Evolutionary conservation across 257 asterid species (phyloP).

Genomic region (Phtheirospermum japonicum): DNA sequence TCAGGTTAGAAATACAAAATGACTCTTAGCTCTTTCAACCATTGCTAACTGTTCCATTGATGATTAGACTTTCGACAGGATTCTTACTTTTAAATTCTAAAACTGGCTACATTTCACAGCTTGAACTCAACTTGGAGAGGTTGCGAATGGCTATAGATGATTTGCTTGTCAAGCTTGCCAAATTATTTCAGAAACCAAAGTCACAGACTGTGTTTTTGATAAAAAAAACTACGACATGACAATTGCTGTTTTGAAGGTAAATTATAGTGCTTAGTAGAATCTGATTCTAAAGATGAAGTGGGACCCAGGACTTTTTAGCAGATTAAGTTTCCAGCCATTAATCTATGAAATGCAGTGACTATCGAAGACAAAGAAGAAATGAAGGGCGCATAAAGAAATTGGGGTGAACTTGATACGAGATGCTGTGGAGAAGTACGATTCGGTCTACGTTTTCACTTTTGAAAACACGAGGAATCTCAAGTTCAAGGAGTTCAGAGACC

Average conservation of each 20-base stretch:
- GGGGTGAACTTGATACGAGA: too few relatives aligned
- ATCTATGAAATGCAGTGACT: too few relatives aligned
- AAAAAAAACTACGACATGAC: constrained; percentile 98
- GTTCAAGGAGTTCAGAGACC: too few relatives aligned
- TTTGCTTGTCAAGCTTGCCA: constrained; percentile 88
- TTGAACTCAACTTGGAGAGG: constrained; percentile 93
- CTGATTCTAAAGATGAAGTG: constrained; percentile 9
- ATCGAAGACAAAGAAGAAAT: too few relatives aligned
- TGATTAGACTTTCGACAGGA: constrained; percentile 14
- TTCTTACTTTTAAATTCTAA: constrained; percentile 22
- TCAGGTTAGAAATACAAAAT: constrained; percentile 59
- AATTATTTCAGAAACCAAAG: constrained; percentile 70
- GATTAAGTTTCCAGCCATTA: constrained; percentile 15
- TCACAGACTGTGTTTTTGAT: constrained; percentile 82
- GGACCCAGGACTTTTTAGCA: constrained; percentile 5
- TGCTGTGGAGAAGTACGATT: too few relatives aligned
- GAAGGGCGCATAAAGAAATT: too few relatives aligned
- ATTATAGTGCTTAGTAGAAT: constrained; percentile 2
- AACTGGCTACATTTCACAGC: constrained; percentile 53
- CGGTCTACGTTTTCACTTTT: too few relatives aligned
- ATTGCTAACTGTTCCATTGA: constrained; percentile 25
- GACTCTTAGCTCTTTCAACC: constrained; percentile 22
- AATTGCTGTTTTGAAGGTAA: constrained; percentile 91
- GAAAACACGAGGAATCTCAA: too few relatives aligned
- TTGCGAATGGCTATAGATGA: constrained; percentile 93